Evolutionary conservation across 2,329 filamentous ascomycete genomes (phyloP), one percentile per base, ranked within the genome.

Genomic region (Aspergillus versicolor): DNA sequence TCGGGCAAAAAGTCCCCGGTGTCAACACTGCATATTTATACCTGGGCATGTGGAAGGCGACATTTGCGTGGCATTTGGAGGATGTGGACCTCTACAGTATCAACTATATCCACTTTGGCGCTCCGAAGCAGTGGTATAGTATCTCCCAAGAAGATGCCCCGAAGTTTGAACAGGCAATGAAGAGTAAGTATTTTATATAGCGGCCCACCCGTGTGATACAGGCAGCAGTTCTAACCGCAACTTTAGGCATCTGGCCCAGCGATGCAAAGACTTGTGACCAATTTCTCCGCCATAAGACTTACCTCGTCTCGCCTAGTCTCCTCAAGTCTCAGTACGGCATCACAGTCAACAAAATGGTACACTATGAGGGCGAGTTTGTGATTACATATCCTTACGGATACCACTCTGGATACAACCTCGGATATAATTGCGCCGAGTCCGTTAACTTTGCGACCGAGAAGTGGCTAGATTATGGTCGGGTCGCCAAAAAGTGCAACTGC

Each of bases 21-120:
- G 95, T 99, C 70, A 99, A 99, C 70, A 99, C 93, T 2, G 93
- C 94, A 2, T 99, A 99, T 70, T 84, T 99, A 2, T 99, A 99
- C 70, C 82, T 99, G 58, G 94, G 94, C 43, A 99, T 99, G 94
- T 99, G 94, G 94, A 97, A 97, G 75, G 93, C 94, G 12, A 97
- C 94, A 0, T 99, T 99, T 73, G 94, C 94, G 8, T 99, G 94
- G 94, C 94, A 99, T 82, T 79, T 99, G 52, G 94, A 99, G 73
- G 94, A 99, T 72, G 93, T 99, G 42, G 94, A 99, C 77, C 84
- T 99, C 4, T 99, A 99, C 85, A 97, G 92, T 73, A 99, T 99
- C 82, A 99, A 99, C 78, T 99, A 97, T 73, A 92, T 99, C 58
- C 94, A 99, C 70, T 99, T 99, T 73, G 94, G 94, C 54, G 94